Evolutionary conservation across 768 basidiomycete species (phyloP), one percentile per base, ranked within the genome.

Genomic region (Termitomyces sp.): DNA sequence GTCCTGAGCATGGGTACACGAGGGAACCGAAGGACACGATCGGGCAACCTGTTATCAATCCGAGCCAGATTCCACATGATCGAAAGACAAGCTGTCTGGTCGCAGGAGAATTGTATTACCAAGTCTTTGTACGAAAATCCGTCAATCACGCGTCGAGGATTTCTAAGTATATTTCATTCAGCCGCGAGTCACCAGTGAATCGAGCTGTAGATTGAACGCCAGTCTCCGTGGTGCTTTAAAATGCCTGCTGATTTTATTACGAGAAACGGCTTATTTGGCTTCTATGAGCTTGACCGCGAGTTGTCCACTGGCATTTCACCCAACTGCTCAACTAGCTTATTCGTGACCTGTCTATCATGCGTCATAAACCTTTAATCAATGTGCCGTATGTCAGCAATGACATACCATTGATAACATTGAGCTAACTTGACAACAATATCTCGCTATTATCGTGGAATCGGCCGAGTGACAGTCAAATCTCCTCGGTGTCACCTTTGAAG

Each of bases 1-100:
- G 31, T 22, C 7, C 30, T 55, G 52, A 50, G 6, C 61, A 46
- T 66, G 63, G 46, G 61, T 58, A 16, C 53, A 57, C 47, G 54
- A 59, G 57, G 59, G 63, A 63, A 61, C 31, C 16, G 18, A 13
- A 34, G 48, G n/a, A 30, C 37, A 59, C 24, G 46, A 47, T 55
- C 27, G 56, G 59, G 51, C 12, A 4, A 48, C 18, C 16, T 44
- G 54, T 4, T 16, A 41, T 37, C 8, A 30, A 27, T n/a, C 11
- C 30, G 45, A 11, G 5, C 3, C 11, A 42, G 31, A 60, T 51
- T 36, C n/a, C 59, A 60, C 50, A 65, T 58, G 61, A 27, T 42
- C 20, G 37, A 46, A 42, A n/a, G 39, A 41, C 7, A n/a, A n/a
- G 39, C 41, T 9, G 41, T n/a, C 41, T 5, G 18, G n/a, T 41